Base-by-base conservation (phyloP, 1,284 basidiomycete species). In the Cerrena zonata region DNA sequence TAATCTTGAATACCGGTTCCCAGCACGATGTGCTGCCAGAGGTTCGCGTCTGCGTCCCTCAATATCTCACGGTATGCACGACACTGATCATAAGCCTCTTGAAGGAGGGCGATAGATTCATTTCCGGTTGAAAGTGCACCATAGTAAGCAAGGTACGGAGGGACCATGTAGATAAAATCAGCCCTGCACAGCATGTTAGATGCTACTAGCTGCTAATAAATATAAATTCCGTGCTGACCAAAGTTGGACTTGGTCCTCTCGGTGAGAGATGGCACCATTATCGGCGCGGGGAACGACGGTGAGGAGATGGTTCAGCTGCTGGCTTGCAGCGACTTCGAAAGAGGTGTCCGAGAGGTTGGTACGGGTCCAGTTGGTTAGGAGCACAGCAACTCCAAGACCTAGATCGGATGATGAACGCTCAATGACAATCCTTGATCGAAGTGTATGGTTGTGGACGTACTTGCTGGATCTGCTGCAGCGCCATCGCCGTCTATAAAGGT, bases 141-240 rank as follows among this genome's bases (percentile, higher is more conserved):
- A 57, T 81, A 89, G 65, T 84, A 87, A 2, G 89, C 86, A 37
- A 92, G 71, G 66, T 89, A 91, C 1, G 89, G 87, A 2, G 89
- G 87, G 1, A 77, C 82, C 86, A 88, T 86, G 67, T 84, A 86
- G 1, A 82, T 65, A 55, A 76, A 84, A 62, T 82, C 80, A 13
- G 78, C 68, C 79, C 76, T 78, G 49, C n/a, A 45, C 15, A 51
- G 19, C 42, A 39, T 37, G 4, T 4, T 23, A 21, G 5, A 13
- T 25, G 11, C 4, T 15, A 19, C 38, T 4, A 45, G 30, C 26
- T 26, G 24, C 42, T 22, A 10, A 42, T 10, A 22, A 11, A 5
- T 12, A 12, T 23, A 30, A 38, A 24, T n/a, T n/a, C 39, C 2
- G 49, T 5, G 53, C 66, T 42, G 50, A 75, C 78, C 79, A 81